phyloP scores from a whole-genome alignment of 2,329 filamentous ascomycete genomes.

The Trichoderma sp. region DNA sequence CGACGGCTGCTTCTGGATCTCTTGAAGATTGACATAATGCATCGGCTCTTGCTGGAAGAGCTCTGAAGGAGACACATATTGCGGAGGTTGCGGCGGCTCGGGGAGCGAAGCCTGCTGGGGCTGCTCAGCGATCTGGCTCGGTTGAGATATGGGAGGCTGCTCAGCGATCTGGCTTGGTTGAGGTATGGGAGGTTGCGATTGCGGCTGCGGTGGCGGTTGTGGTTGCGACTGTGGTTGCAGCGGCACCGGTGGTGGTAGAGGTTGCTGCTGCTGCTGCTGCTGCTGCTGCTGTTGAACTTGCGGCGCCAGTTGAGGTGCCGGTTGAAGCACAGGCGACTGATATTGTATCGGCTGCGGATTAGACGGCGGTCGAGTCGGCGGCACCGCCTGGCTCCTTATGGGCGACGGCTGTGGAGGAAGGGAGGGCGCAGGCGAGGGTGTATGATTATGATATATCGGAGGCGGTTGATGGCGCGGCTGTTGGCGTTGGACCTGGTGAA shows the following conservation, averaged over 20 bases:
- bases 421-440: conserved; percentile 19
- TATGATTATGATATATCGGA: conserved; percentile 24
- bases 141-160: conserved; percentile 4
- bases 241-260: conserved; percentile 25
- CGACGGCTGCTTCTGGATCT: conserved; percentile 37
- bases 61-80: conserved; percentile 24
- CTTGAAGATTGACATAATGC: conserved; percentile 40
- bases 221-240: conserved; percentile 29
- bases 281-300: conserved; percentile 6
- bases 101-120: conserved; percentile 11
- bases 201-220: neutral
- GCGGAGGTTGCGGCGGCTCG: conserved; percentile 23
- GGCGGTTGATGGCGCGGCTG: conserved; percentile 32
- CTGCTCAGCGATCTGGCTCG: neutral
- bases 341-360: conserved; percentile 18
- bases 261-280: conserved; percentile 23
- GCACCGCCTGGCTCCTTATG: conserved; percentile 21
- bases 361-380: conserved; percentile 22
- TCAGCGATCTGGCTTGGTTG: neutral
- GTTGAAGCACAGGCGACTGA: conserved; percentile 5
- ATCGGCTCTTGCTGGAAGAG: conserved; percentile 27
- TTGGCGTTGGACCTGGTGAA: conserved; percentile 33
- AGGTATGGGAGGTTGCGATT: neutral
- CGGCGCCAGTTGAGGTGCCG: conserved; percentile 8
- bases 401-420: conserved; percentile 18